Evolutionary conservation across 176 grass and related monocot species (phyloP).

Genomic region (Neostapfia colusana): DNA sequence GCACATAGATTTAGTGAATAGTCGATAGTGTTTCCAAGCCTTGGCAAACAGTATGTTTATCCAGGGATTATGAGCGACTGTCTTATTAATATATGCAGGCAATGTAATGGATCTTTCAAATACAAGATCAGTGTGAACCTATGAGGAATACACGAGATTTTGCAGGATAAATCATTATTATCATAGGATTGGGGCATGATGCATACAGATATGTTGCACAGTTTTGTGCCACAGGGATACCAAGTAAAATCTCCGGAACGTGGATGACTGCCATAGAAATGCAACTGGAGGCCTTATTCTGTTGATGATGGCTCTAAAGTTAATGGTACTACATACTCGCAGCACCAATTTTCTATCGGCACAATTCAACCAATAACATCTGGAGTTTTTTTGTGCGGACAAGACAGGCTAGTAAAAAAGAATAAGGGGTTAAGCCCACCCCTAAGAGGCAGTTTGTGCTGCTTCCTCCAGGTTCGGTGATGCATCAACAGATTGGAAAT

Average conservation of each 20-base stretch:
- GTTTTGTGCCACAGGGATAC: constrained; percentile 20
- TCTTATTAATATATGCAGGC: too few species aligned
- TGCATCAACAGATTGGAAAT: constrained; percentile 57
- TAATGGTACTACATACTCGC: not conserved
- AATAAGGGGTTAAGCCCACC: not conserved
- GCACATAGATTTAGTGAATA: too few species aligned
- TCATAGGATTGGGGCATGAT: constrained; percentile 9
- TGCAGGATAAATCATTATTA: not conserved
- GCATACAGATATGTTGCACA: constrained; percentile 30
- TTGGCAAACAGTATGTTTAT: too few species aligned
- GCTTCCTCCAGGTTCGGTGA: constrained; percentile 60
- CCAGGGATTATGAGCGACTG: too few species aligned
- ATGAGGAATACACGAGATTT: too few species aligned
- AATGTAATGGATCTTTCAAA: too few species aligned
- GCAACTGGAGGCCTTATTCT: constrained; percentile 46
- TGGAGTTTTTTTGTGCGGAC: constrained; percentile 2
- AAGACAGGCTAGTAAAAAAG: constrained; percentile 7
- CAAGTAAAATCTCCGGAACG: constrained; percentile 23
- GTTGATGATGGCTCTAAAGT: constrained; percentile 17
- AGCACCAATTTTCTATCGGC: too few species aligned
- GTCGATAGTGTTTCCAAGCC: too few species aligned
- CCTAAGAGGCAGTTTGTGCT: constrained; percentile 53
- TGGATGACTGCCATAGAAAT: not conserved
- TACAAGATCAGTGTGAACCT: too few species aligned
- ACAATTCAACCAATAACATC: not conserved